Evolutionary conservation across 2,329 filamentous ascomycete species (phyloP).

Genomic region (Metarhizium humberi): DNA sequence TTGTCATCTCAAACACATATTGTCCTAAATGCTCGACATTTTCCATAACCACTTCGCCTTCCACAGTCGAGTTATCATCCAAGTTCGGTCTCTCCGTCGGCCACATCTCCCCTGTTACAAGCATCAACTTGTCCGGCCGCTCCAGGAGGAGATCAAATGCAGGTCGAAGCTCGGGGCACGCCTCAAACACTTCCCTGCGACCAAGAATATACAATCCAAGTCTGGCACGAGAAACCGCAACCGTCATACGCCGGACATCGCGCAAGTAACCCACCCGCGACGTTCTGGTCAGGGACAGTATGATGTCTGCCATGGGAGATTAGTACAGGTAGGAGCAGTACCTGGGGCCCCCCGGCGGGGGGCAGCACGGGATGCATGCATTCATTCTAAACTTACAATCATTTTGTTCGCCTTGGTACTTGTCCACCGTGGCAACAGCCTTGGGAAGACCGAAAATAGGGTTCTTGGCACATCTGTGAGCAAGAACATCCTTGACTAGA

Average conservation of each 20-base stretch:
- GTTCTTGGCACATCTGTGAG: conserved; percentile 74
- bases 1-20: conserved; percentile 95
- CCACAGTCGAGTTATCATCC: conserved; percentile 32
- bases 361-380: neutral
- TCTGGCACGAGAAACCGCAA: conserved; percentile 85
- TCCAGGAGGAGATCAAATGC: conserved; percentile 73
- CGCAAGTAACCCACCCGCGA: conserved; percentile 84
- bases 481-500: conserved; percentile 77
- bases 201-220: conserved; percentile 89
- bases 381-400: conserved; percentile 60
- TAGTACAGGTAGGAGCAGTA: neutral
- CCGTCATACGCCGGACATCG: conserved; percentile 86
- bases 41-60: conserved; percentile 66
- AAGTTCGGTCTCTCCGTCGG: conserved; percentile 49
- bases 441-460: conserved; percentile 81
- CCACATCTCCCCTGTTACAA: conserved; percentile 82
- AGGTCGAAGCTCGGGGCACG: conserved; percentile 76
- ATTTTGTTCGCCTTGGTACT: conserved; percentile 98
- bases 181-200: conserved; percentile 78
- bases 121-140: conserved; percentile 69
- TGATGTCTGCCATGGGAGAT: conserved; percentile 56
- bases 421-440: conserved; percentile 90
- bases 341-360: no score
- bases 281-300: conserved; percentile 86
- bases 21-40: conserved; percentile 89